Conservation (phyloP, 768 basidiomycete species). For the Gymnopilus dilepis region DNA sequence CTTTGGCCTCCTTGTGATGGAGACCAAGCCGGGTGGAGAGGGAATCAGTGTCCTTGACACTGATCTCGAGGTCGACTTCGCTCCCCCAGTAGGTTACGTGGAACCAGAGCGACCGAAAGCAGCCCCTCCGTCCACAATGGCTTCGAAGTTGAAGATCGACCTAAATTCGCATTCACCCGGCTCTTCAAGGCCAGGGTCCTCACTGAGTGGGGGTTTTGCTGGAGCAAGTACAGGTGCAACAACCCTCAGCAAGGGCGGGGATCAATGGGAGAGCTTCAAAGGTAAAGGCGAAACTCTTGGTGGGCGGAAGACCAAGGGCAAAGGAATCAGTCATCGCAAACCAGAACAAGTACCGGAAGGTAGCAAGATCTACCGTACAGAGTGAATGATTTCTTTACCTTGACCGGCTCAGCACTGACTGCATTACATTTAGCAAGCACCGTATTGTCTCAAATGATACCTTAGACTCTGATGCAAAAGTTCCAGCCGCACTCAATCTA, state of each 20-base stretch:
- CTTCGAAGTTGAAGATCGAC: constrained; percentile 95
- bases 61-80: constrained; percentile 98
- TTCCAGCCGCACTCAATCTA: constrained; percentile 88
- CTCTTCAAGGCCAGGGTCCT: constrained; percentile 80
- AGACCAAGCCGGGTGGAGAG: constrained; percentile 81
- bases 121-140: constrained; percentile 88
- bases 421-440: constrained; percentile 61
- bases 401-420: constrained; percentile 11
- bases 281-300: constrained; percentile 91
- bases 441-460: constrained; percentile 83
- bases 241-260: constrained; percentile 74
- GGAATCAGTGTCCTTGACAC: constrained; percentile 94
- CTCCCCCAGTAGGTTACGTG: constrained; percentile 89
- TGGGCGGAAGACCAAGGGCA: constrained; percentile 94
- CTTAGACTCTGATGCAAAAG: constrained; percentile 74
- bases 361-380: constrained; percentile 90
- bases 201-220: constrained; percentile 71
- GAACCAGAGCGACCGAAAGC: constrained; percentile 91
- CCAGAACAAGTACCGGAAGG: constrained; percentile 78
- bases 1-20: constrained; percentile 96
- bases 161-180: constrained; percentile 85
- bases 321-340: constrained; percentile 85
- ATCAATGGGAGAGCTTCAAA: constrained; percentile 95
- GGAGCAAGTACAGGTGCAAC: constrained; percentile 52
- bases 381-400: constrained; percentile 56